These are phyloP conservation scores for Licmophora abbreviata DNA, from an alignment of 108 stramenopile species.

Conservation along the genomic window DNA sequence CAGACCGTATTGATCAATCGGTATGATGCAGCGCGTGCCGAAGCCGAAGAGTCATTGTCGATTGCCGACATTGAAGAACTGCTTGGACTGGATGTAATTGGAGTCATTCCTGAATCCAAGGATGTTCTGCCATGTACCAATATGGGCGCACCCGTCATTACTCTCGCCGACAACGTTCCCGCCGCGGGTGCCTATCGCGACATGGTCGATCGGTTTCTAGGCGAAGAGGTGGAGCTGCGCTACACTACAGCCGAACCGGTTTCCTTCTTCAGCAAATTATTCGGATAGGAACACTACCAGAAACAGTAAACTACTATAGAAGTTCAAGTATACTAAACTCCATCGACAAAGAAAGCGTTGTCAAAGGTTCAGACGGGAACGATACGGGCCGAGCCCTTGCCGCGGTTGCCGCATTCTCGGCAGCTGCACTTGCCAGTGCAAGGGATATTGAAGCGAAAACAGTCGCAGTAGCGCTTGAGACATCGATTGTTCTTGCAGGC, in stretches of 20 bases:
- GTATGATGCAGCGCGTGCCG: conserved; percentile 45
- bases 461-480: conserved; percentile 87
- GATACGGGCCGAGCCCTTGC: no score
- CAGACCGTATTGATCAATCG: conserved; percentile 43
- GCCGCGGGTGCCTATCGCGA: conserved; percentile 37
- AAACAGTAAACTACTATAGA: not conserved
- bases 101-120: conserved; percentile 55
- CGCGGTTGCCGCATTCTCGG: conserved; percentile 31
- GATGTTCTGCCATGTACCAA: conserved; percentile 59
- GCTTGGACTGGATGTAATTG: conserved; percentile 48
- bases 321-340: not conserved
- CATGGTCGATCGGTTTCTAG: conserved; percentile 46
- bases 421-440: conserved; percentile 51
- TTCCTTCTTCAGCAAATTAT: conserved; percentile 51
- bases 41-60: conserved; percentile 31
- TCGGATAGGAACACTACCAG: conserved; percentile 4
- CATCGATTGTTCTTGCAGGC: conserved; percentile 78
- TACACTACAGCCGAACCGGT: conserved; percentile 38
- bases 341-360: no score
- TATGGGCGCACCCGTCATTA: conserved; percentile 51
- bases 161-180: conserved; percentile 19
- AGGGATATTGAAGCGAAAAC: conserved; percentile 54
- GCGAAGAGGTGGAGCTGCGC: conserved; percentile 27
- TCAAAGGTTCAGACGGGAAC: no score
- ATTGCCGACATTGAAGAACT: conserved; percentile 53